A percentile compares a stretch with the other conserved stretches of the same genome.
Evolutionary conservation across 2,329 filamentous ascomycete species (phyloP).

Genomic region (Fusarium luffae): DNA sequence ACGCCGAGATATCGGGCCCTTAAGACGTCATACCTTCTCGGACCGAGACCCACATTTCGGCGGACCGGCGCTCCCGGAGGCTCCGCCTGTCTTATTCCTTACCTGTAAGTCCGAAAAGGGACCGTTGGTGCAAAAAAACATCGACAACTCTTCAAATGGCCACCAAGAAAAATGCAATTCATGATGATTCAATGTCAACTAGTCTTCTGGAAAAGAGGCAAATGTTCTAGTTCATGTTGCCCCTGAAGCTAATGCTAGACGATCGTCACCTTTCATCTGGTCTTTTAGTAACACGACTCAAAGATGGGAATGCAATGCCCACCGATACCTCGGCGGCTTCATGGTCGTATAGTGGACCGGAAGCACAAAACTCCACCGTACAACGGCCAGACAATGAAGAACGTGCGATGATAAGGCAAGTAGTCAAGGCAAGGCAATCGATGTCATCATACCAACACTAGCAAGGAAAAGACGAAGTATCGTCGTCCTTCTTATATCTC

Average conservation of each 20-base stretch:
- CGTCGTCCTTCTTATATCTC: conserved; percentile 16
- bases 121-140: conserved; percentile 8
- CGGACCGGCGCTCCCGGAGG: conserved; percentile 26
- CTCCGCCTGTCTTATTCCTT: conserved; percentile 22
- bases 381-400: conserved; percentile 15
- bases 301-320: neutral
- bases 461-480: neutral
- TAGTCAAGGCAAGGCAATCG: conserved; percentile 3
- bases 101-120: conserved; percentile 30
- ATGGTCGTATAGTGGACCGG: conserved; percentile 41
- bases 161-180: neutral
- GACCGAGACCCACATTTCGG: conserved; percentile 29
- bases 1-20: conserved; percentile 13
- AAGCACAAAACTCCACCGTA: conserved; percentile 25
- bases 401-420: conserved; percentile 23
- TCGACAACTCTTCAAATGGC: conserved; percentile 7
- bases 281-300: neutral
- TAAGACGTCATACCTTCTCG: conserved; percentile 32
- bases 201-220: conserved; percentile 6
- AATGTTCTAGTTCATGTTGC: conserved; percentile 3
- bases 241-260: neutral
- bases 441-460: conserved; percentile 33
- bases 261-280: neutral
- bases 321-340: conserved; percentile 37
- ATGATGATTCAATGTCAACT: accelerated